These are phyloP conservation scores for Pyrus pyrifolia DNA, from an alignment of 306 rosid species.

Conservation along the genomic window DNA sequence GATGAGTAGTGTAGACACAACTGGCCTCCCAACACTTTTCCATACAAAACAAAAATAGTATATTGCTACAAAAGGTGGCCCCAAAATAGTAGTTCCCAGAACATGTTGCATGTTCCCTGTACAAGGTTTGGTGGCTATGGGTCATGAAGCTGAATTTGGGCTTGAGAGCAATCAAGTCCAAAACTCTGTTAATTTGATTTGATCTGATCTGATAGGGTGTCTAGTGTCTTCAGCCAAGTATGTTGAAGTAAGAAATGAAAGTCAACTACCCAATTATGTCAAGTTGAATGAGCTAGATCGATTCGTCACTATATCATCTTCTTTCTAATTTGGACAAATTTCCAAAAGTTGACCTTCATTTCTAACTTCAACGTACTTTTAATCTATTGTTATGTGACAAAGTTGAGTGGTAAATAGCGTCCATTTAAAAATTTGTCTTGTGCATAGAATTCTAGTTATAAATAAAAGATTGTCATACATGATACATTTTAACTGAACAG, in stretches of 20 bases:
- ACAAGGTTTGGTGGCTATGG: neutral
- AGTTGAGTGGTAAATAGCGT: neutral
- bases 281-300: neutral
- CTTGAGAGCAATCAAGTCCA: neutral
- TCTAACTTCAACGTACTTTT: neutral
- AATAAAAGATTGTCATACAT: neutral
- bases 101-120: neutral
- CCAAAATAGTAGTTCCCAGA: neutral
- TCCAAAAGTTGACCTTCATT: neutral
- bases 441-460: neutral
- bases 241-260: neutral
- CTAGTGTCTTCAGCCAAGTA: neutral
- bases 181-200: neutral
- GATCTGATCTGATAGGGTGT: neutral
- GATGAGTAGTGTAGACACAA: too few species aligned
- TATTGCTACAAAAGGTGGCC: too few species aligned
- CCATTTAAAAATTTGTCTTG: neutral
- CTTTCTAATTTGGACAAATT: neutral
- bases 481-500: neutral
- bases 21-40: too few species aligned
- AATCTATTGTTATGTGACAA: neutral
- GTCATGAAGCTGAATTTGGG: neutral
- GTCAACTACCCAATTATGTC: neutral
- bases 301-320: neutral
- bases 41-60: too few species aligned